These are phyloP conservation scores for Hibiscus mutabilis DNA, from an alignment of 345 rosid species.

Conservation along the genomic window DNA sequence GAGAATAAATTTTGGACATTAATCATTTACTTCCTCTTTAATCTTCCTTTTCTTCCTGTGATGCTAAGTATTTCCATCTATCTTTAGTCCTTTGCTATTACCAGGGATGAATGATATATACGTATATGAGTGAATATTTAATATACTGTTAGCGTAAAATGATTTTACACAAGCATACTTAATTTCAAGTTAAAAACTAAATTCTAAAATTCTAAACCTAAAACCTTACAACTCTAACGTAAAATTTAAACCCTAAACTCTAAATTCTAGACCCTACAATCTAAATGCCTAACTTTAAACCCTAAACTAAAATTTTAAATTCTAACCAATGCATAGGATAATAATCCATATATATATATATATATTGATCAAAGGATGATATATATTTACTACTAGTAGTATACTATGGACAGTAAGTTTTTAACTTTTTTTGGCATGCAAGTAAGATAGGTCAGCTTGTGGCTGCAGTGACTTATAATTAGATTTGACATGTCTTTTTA, in stretches of 20 bases:
- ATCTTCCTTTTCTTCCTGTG: neutral
- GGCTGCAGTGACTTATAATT: neutral
- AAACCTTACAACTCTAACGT: no score
- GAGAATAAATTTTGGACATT: conserved; percentile 6
- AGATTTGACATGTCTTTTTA: neutral
- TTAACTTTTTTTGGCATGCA: neutral
- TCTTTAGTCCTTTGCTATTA: neutral
- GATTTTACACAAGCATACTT: no score
- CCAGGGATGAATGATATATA: neutral
- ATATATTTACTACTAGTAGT: neutral
- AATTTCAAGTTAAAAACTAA: no score
- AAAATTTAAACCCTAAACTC: no score
- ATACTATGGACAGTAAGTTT: neutral
- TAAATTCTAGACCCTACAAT: no score
- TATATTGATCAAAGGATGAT: neutral
- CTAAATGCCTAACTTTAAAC: no score
- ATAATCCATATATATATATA: no score
- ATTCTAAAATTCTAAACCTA: no score
- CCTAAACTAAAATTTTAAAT: no score
- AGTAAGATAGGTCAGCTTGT: neutral
- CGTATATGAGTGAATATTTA: no score
- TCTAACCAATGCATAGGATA: no score
- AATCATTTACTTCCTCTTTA: conserved; percentile 12
- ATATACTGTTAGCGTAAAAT: no score
- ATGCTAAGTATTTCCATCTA: neutral